phyloP scores from a whole-genome alignment of 805 yeast species.

The Metschnikowia colocasiae region DNA sequence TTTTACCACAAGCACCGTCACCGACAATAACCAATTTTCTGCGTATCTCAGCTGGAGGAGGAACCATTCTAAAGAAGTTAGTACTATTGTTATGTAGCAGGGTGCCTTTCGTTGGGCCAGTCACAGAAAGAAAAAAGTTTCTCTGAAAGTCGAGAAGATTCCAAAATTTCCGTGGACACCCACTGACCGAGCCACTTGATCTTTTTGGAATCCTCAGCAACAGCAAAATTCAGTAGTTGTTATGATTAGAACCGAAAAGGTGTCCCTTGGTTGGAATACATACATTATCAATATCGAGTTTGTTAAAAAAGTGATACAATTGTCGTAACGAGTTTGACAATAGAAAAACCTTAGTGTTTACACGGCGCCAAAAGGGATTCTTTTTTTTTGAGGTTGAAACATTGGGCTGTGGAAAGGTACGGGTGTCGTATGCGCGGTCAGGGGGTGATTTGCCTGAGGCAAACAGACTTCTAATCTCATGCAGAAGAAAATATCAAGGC shows the following conservation, averaged over 20 bases:
- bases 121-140: not conserved
- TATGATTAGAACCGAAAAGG: too few relatives aligned
- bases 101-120: not conserved
- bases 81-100: constrained; percentile 1
- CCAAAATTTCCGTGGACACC: not conserved
- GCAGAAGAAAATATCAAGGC: not conserved
- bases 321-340: constrained; percentile 2
- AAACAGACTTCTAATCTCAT: not conserved
- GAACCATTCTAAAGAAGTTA: constrained; percentile 19
- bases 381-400: constrained; percentile 15
- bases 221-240: not conserved
- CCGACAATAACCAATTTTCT: constrained; percentile 32
- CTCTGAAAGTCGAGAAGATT: not conserved
- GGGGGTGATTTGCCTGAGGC: constrained; percentile 10
- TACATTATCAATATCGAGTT: constrained; percentile 1
- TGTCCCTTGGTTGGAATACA: not conserved
- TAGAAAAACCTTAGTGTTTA: constrained; percentile 7
- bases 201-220: not conserved
- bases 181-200: not conserved
- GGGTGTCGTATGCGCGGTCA: constrained; percentile 13
- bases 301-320: constrained; percentile 1
- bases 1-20: constrained; percentile 33
- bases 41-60: constrained; percentile 28
- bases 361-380: constrained; percentile 6
- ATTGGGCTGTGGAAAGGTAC: constrained; percentile 18